Evolutionary conservation across 1,284 basidiomycete species (phyloP), one percentile per base, ranked within the genome.

Genomic region (Trametes pubescens): DNA sequence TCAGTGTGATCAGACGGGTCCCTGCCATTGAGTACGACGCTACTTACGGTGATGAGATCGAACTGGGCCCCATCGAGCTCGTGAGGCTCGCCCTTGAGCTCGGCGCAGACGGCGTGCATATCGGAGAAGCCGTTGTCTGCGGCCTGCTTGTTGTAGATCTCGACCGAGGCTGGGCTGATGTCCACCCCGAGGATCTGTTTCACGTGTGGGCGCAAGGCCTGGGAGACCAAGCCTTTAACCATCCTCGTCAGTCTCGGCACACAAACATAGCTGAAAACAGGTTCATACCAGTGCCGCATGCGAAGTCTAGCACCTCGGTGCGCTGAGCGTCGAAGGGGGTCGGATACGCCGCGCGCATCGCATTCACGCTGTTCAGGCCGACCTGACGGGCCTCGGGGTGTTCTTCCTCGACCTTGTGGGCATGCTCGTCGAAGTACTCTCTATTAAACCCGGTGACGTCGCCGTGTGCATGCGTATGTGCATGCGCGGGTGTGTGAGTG

Each of bases 151-250:
- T 92, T 91, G 77, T 85, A 92, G 21, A 77, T 75, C 55, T 89
- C 84, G 18, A 92, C 72, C 78, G 86, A 84, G 3, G 73, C 81
- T 64, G 85, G 82, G 72, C 86, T 89, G 71, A 91, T 89, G 70
- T 93, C 91, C 24, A 89, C 84, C 2, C 90, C 91, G 21, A 91
- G 75, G 65, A 93, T 81, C 24, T 78, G 79, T 71, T 84, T 87
- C 47, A 81, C 80, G 64, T 86, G 74, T 6, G 85, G 79, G 0
- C 83, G 84, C 26, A 92, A 51, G 18, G 49, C 79, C 61, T 83
- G 78, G 2, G 89, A 87, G 26, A 91, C 71, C 22, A 86, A 71
- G 8, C 90, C 89, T 91, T 4, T 11, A 16, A 43, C 26, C 14
- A 21, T 35, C 13, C 32, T 6, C 51, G 34, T 52, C 22, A 47